Base-by-base conservation (phyloP, 768 basidiomycete species). In the Psilocybe subaeruginosa region DNA sequence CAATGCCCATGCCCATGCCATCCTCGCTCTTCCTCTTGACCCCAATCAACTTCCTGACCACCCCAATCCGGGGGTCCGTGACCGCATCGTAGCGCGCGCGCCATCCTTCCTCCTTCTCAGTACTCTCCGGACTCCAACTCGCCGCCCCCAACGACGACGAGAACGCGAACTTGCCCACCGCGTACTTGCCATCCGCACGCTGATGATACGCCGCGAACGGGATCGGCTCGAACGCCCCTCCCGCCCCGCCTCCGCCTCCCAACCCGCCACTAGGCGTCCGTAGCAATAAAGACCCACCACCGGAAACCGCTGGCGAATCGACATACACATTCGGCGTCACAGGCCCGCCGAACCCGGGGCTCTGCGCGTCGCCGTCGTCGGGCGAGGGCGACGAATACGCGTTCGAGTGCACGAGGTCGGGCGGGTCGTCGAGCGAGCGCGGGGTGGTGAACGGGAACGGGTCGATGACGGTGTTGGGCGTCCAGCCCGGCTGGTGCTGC, bases 61-160 rank as follows among this genome's bases (percentile, higher is more conserved):
- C 79, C 2, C 88, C 85, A 11, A 92, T 77, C 16, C 91, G 80
- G 4, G 90, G 92, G 65, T 93, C 89, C 1, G 92, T 93, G 11
- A 74, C 81, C 2, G 80, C 81, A 9, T 80, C 69, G 64, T 93
- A 94, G 63, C 75, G 78, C 33, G 66, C 66, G 58, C 76, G 74
- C 89, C 88, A 90, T 6, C 77, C 80, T 55, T 77, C 76, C 54
- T 85, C 33, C 11, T 35, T 35, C 11, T 35, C 33, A 7, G 0
- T 35, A 7, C 7, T 35, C 11, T 35, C 23, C 23, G 23, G 23
- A 23, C 23, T 23, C 23, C 23, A 23, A 23, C 23, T 23, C 23
- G 23, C 23, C 23, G 23, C 23, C 0, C 23, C 23, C 2, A 23
- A 23, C 23, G 23, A 23, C 23, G 23, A 23, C 23, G 23, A 23